phyloP scores from a whole-genome alignment of 73 alveolate genomes.

The Paramecium caudatum region DNA sequence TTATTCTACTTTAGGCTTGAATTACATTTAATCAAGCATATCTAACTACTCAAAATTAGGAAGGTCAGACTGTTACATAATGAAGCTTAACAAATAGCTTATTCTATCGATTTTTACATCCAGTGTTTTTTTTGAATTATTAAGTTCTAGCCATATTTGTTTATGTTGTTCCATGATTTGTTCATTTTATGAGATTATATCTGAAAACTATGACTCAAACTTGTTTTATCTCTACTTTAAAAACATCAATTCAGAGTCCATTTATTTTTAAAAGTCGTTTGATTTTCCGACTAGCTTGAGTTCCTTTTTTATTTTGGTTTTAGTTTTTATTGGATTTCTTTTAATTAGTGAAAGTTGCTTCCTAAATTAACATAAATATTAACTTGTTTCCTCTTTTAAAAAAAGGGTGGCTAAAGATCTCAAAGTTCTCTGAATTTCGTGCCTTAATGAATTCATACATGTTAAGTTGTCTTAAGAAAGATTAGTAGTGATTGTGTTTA shows the following conservation, averaged over 20 bases:
- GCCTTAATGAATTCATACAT: slow-evolving; percentile 60
- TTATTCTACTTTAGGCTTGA: neutral
- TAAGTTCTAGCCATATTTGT: slow-evolving; percentile 24
- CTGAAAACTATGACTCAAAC: slow-evolving; percentile 24
- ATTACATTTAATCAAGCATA: neutral
- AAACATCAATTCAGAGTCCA: slow-evolving; percentile 10
- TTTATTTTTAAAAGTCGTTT: slow-evolving; percentile 19
- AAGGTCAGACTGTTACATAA: neutral
- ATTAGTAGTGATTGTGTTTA: slow-evolving; percentile 52
- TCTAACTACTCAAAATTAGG: neutral
- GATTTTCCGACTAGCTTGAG: slow-evolving; percentile 3
- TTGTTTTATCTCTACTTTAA: slow-evolving; percentile 23
- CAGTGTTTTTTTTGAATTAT: slow-evolving; percentile 2
- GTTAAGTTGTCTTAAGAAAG: slow-evolving; percentile 35
- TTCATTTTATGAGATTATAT: slow-evolving; percentile 3
- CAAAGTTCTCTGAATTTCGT: slow-evolving; percentile 36
- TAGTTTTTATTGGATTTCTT: slow-evolving; percentile 35
- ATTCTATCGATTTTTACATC: slow-evolving; percentile 54
- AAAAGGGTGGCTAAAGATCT: slow-evolving; percentile 31
- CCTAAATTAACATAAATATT: neutral
- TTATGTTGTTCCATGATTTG: slow-evolving; percentile 45
- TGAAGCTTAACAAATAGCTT: slow-evolving; percentile 20
- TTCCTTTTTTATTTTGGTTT: slow-evolving; percentile 23
- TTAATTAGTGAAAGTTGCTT: neutral
- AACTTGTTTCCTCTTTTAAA: slow-evolving; percentile 55